These are phyloP conservation scores for Fusarium ramigenum DNA, from an alignment of 2,329 filamentous ascomycete genomes.

Conservation along the genomic window DNA sequence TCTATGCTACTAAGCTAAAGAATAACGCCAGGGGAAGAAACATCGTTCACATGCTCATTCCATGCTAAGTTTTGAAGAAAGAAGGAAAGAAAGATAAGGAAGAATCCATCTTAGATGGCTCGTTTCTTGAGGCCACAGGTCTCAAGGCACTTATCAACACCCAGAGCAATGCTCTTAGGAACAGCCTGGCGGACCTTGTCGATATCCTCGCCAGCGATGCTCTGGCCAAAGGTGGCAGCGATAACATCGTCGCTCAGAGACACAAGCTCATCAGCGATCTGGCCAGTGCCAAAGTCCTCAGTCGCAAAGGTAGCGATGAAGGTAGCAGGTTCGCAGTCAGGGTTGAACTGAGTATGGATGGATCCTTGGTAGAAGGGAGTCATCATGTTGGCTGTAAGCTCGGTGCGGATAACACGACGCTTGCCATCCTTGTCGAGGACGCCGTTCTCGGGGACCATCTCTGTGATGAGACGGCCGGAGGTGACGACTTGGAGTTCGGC, in stretches of 20 bases:
- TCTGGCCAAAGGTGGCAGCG: slow-evolving; percentile 57
- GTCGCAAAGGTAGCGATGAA: slow-evolving; percentile 60
- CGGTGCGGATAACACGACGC: slow-evolving; percentile 55
- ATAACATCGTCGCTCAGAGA: slow-evolving; percentile 57
- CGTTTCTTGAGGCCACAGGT: slow-evolving; percentile 52
- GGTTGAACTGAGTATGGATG: slow-evolving; percentile 66
- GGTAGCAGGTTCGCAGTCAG: slow-evolving; percentile 59
- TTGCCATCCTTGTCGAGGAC: slow-evolving; percentile 49
- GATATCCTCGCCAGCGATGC: slow-evolving; percentile 57
- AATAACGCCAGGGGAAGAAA: slow-evolving; percentile 13
- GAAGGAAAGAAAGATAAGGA: neutral
- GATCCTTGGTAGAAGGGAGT: slow-evolving; percentile 64
- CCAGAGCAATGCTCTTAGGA: slow-evolving; percentile 60
- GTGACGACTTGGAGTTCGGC: slow-evolving; percentile 63
- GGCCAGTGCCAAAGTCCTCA: slow-evolving; percentile 63
- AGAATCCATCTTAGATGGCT: slow-evolving; percentile 24
- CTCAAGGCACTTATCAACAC: slow-evolving; percentile 61
- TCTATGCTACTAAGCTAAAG: neutral
- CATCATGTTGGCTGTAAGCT: slow-evolving; percentile 57
- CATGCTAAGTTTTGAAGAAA: neutral
- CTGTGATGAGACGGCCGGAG: slow-evolving; percentile 58
- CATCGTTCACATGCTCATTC: neutral
- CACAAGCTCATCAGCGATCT: slow-evolving; percentile 61
- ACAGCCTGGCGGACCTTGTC: slow-evolving; percentile 52
- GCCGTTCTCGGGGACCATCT: slow-evolving; percentile 64